Conservation (phyloP, 768 basidiomycete genomes). For the Candolleomyces aberdarensis region DNA sequence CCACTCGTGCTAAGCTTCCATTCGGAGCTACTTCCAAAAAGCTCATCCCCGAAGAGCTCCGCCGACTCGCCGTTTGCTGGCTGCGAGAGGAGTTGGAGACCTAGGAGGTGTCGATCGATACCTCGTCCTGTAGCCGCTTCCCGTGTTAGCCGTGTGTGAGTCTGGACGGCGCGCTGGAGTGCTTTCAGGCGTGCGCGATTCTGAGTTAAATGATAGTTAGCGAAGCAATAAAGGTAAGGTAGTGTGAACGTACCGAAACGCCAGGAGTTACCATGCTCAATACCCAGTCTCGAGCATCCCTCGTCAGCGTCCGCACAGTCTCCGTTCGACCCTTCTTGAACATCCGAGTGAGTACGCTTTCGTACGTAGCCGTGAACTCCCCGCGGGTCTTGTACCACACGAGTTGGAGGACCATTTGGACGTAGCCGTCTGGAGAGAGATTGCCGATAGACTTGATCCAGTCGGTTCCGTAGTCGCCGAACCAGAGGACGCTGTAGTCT, state of each 20-base stretch:
- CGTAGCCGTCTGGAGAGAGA: conserved; percentile 73
- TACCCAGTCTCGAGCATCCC: conserved; percentile 75
- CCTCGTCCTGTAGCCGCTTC: conserved; percentile 80
- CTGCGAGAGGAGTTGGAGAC: conserved; percentile 64
- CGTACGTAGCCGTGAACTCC: conserved; percentile 84
- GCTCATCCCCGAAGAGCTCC: conserved; percentile 69
- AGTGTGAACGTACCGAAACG: conserved; percentile 37
- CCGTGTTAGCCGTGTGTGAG: conserved; percentile 69
- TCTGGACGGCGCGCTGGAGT: conserved; percentile 65
- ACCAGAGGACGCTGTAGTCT: conserved; percentile 82
- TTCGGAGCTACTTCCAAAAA: conserved; percentile 69
- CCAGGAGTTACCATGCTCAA: conserved; percentile 63
- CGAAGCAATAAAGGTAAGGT: not conserved
- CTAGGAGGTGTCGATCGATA: conserved; percentile 89
- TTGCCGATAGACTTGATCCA: conserved; percentile 74
- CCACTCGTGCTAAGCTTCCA: conserved; percentile 94
- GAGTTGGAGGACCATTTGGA: conserved; percentile 90
- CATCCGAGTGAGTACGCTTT: conserved; percentile 85
- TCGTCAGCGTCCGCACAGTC: conserved; percentile 74
- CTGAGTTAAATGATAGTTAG: conserved; percentile 13
- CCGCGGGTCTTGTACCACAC: conserved; percentile 84
- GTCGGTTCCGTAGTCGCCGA: conserved; percentile 75
- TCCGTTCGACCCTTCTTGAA: conserved; percentile 92
- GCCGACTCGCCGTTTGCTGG: conserved; percentile 52
- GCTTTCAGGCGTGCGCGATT: conserved; percentile 36